Base-by-base conservation (phyloP, 495 filamentous ascomycete species). In the Podospora australis region DNA sequence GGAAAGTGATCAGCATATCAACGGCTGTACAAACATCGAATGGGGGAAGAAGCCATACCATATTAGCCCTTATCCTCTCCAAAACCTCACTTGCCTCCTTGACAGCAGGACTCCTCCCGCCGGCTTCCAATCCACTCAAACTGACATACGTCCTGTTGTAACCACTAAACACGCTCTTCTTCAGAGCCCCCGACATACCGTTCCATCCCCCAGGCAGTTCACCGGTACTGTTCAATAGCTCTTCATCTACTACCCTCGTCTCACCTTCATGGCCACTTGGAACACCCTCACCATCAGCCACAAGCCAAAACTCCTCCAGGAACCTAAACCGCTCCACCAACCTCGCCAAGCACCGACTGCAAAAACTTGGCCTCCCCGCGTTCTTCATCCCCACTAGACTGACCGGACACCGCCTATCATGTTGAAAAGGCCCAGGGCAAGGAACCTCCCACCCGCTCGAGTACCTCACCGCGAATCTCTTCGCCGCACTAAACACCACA, bases 401-500 rank as follows among this genome's bases (percentile, higher is more conserved):
- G 36, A 22, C 44, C 44, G 48, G 22, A 28, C 20, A 38, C 7
- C 41, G 9, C 36, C 11, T 4, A 25, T 39, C 40, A 29, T 50
- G 48, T 40, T 36, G 30, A 26, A 44, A 39, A 21, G 30, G 40
- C 8, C 30, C 48, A 8, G 16, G 2, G 6, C 28, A 4, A 6
- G 39, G 39, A 7, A 32, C 16, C 29, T 56, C 54, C 53, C 53
- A 56, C 8, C 38, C 39, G 1, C 11, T n/a, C 19, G 42, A 16
- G n/a, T 60, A 59, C 26, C 50, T 14, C 6, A 62, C 29, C 40
- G 50, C 59, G 7, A 62, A 40, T 24, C 46, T 19, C 21, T 52
- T 22, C 10, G 48, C 57, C 20, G 44, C 32, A 4, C 16, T 35
- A 39, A 57, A 60, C 4, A 62, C 34, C 2, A 57, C 21, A 22